phyloP scores from a whole-genome alignment of 257 asterid species.

The Nicotiana tabacum region DNA sequence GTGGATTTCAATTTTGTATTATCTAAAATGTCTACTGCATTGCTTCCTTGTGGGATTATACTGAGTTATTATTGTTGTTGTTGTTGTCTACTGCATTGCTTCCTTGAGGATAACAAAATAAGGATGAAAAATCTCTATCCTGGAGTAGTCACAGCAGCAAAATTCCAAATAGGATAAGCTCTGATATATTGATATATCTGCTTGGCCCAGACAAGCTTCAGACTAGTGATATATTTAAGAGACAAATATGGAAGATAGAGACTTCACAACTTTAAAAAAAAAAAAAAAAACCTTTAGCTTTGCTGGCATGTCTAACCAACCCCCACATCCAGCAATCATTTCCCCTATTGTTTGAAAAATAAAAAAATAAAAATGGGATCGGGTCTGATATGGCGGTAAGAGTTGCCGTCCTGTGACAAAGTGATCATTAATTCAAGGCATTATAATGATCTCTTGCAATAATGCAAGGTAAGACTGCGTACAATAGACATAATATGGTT shows the following conservation, averaged over 20 bases:
- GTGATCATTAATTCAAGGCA: background rate
- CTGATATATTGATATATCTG: too few relatives aligned
- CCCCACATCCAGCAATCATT: background rate
- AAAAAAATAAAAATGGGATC: too few relatives aligned
- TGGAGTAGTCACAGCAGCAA: background rate
- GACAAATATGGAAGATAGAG: background rate
- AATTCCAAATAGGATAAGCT: background rate
- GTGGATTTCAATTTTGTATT: background rate
- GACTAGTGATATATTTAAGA: background rate
- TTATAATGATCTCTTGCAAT: background rate
- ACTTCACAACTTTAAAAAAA: background rate
- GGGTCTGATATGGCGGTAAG: background rate
- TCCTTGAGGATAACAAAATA: background rate
- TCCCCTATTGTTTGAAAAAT: background rate
- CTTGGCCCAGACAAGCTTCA: background rate
- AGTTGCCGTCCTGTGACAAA: background rate
- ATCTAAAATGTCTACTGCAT: background rate
- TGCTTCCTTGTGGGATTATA: background rate
- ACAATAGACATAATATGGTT: background rate
- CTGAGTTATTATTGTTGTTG: too few relatives aligned
- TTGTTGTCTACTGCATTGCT: background rate
- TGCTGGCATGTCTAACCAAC: background rate
- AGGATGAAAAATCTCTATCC: background rate
- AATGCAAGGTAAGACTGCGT: background rate
- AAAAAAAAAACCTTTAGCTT: background rate